Evolutionary conservation across 2,329 filamentous ascomycete species (phyloP), one percentile per base, ranked within the genome.

Genomic region (Amesomyces nigricolor): DNA sequence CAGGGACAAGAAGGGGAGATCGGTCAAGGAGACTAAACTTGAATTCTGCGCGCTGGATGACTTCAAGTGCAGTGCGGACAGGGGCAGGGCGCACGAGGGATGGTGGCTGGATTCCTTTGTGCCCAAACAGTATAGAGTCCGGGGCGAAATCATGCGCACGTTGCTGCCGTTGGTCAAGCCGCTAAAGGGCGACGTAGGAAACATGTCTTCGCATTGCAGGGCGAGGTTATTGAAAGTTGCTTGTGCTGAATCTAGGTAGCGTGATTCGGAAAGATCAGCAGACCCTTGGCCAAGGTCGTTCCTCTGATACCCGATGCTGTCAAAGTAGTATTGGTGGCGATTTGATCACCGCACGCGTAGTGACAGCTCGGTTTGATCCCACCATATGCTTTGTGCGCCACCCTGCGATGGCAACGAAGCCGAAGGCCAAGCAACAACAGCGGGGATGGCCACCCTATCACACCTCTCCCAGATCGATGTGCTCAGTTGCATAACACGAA

Each of bases 401-500:
- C 32, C 32, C 11, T 13, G 32, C 9, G 37, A 16, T 6, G 46
- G 8, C 26, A 19, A 35, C 45, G 50, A 51, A 46, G 50, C 17
- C 17, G 17, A 19, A 19, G 54, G 50, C 39, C 43, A 38, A 29
- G 26, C 14, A 32, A 17, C 19, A 46, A 30, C 30, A 47, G 55
- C 55, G 46, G 52, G 56, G 22, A 19, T 42, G 6, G 35, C 22
- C 17, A 38, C 38, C n/a, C 11, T 47, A 35, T 30, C 29, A 30
- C 47, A 30, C 8, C 19, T 26, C 17, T 10, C 26, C 35, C 46
- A 47, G n/a, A 37, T 19, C n/a, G 9, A 35, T 14, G 26, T 11
- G 35, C 44, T 40, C 48, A 47, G 42, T 19, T 53, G 56, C 52
- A 50, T 53, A 42, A 56, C 53, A 53, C 55, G 56, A 56, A 58